Conservation (phyloP, 225 moss, liverwort and hornwort species). For the Straminergon stramineum region DNA sequence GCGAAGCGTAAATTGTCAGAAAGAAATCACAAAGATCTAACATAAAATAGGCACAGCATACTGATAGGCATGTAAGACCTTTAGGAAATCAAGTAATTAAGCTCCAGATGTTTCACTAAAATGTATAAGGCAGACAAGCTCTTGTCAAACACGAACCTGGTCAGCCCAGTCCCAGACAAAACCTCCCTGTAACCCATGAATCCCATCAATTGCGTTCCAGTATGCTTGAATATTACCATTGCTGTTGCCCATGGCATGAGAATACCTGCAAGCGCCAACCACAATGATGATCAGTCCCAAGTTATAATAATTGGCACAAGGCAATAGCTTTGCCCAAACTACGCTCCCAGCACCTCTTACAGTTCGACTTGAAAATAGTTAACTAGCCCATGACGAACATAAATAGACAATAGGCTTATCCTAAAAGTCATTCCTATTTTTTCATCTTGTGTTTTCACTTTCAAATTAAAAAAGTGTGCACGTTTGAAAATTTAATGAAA, state of each 20-base stretch:
- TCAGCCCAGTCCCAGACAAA: conserved; percentile 99
- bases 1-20: neutral
- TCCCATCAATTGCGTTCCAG: conserved; percentile 72
- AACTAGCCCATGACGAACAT: neutral
- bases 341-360: neutral
- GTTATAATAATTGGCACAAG: neutral
- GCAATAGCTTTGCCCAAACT: neutral
- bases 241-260: conserved; percentile 99
- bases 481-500: neutral
- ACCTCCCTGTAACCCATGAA: conserved; percentile 93
- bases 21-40: neutral
- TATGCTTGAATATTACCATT: conserved; percentile 88
- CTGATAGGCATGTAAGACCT: neutral
- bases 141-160: conserved; percentile 36
- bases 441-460: neutral
- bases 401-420: neutral
- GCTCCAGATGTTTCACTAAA: neutral
- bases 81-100: neutral
- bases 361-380: neutral
- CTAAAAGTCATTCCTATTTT: neutral
- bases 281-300: neutral
- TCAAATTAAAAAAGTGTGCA: neutral
- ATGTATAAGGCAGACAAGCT: neutral
- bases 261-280: conserved; percentile 50
- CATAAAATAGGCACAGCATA: neutral